These are phyloP conservation scores for Lentinula lateritia DNA, from an alignment of 768 basidiomycete genomes.

Conservation along the genomic window DNA sequence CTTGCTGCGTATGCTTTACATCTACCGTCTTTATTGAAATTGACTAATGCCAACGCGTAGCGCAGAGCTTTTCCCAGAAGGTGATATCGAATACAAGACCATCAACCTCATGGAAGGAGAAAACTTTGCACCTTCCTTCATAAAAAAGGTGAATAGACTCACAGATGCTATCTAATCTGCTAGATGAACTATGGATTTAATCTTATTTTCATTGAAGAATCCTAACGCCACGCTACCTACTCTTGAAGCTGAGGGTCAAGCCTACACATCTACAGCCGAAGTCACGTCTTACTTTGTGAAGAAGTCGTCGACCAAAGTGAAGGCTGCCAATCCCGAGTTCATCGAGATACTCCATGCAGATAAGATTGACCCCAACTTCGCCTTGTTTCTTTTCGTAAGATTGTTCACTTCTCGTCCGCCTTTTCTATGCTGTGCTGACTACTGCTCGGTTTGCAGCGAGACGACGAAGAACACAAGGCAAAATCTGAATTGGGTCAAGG, in stretches of 20 bases:
- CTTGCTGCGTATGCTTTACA: slow-evolving; percentile 15
- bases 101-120: slow-evolving; percentile 40
- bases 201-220: slow-evolving; percentile 26
- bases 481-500: slow-evolving; percentile 18
- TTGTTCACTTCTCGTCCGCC: not conserved
- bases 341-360: slow-evolving; percentile 38
- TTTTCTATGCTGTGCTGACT: not conserved
- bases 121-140: slow-evolving; percentile 42
- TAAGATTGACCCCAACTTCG: slow-evolving; percentile 47
- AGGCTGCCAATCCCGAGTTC: slow-evolving; percentile 20
- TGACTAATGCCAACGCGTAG: slow-evolving; percentile 15
- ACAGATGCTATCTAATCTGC: not conserved
- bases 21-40: not conserved
- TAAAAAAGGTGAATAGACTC: slow-evolving; percentile 28
- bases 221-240: slow-evolving; percentile 39
- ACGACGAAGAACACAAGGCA: not conserved
- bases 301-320: slow-evolving; percentile 30
- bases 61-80: slow-evolving; percentile 34
- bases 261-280: slow-evolving; percentile 33
- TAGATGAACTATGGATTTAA: not conserved
- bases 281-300: slow-evolving; percentile 36
- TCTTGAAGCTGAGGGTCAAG: slow-evolving; percentile 26
- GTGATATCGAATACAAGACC: slow-evolving; percentile 26
- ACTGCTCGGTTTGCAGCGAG: not conserved
- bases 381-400: slow-evolving; percentile 33